Conservation (phyloP, 208 protist species). For the Leptomonas seymouri region DNA sequence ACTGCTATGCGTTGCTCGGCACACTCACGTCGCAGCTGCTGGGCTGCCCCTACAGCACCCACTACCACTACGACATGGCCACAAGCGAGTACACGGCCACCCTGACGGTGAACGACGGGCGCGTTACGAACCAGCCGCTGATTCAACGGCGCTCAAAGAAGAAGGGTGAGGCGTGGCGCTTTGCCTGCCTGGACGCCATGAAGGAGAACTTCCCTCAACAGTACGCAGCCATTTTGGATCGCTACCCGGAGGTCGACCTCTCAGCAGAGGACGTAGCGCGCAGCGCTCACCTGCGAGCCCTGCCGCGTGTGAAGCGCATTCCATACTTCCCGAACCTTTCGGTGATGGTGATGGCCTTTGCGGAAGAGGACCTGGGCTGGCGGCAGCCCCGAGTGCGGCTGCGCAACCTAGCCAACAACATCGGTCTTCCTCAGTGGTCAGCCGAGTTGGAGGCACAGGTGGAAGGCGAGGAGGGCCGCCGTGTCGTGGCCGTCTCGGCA, state of each 20-base stretch:
- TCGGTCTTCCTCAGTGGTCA: conserved; percentile 84
- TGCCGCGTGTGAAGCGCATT: conserved; percentile 89
- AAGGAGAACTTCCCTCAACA: conserved; percentile 85
- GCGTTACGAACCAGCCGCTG: conserved; percentile 46
- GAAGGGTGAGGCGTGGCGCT: conserved; percentile 81
- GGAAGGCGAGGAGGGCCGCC: conserved; percentile 62
- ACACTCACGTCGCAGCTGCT: conserved; percentile 79
- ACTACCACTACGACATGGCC: conserved; percentile 50
- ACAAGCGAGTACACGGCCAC: conserved; percentile 52
- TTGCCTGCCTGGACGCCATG: conserved; percentile 75
- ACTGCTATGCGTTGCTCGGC: conserved; percentile 82
- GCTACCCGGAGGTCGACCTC: conserved; percentile 84
- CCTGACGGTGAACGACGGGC: conserved; percentile 74
- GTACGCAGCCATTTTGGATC: conserved; percentile 64
- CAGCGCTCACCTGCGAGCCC: conserved; percentile 62
- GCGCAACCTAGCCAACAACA: conserved; percentile 64
- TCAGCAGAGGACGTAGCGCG: conserved; percentile 67
- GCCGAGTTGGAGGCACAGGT: conserved; percentile 89
- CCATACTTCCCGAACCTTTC: conserved; percentile 72
- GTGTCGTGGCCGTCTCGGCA: conserved; percentile 77
- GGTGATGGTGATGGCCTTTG: conserved; percentile 70
- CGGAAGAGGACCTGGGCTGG: conserved; percentile 89
- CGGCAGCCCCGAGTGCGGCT: conserved; percentile 76
- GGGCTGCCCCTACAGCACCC: conserved; percentile 74
- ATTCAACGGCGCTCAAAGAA: conserved; percentile 61